Evolutionary conservation across 306 rosid genomes (phyloP), one percentile per base, ranked within the genome.

Genomic region (Quercus agrifolia): DNA sequence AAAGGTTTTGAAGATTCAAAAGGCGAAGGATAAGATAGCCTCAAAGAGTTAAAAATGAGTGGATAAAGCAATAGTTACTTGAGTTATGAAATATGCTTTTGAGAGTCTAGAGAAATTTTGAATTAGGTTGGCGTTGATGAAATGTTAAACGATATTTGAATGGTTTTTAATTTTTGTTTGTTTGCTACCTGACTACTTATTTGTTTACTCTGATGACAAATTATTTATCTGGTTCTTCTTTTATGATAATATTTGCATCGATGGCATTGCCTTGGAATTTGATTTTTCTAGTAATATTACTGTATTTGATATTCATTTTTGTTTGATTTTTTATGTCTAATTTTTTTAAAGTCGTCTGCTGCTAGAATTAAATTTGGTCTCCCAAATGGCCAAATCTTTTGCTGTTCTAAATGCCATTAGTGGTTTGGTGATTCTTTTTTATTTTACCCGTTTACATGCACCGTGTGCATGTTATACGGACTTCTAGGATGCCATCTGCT

Each of bases 1-100:
- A 54, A 93, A 93, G 85, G 98, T 93, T 20, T 85, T 93, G 98
- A 93, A 93, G 97, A 93, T 93, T 77, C 98, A 93, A 78, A 91
- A 91, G 89, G 86, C 94, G 46, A 93, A 93, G 82, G 98, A 93
- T 78, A 93, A 86, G 88, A 89, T 63, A 75, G 85, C 98, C 20
- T 35, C 83, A 1, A 93, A 83, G 89, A 84, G 77, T 78, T 91
- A 87, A 82, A 81, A 81, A 20, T 62, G 63, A 61, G 58, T 56
- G 68, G 5, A 27, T 25, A 49, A 5, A 31, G 20, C 61, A 23
- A 56, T 73, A 41, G 72, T 56, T 57, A 56, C 71, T 76, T 71
- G 58, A 71, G 83, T 74, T n/a, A 19, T 18, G 59, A 74, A 80
- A 80, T 75, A 69, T 76, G 64, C 41, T 82, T 67, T 19, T 19